phyloP scores from a whole-genome alignment of 306 rosid species.

The Abrus pulchellus region DNA sequence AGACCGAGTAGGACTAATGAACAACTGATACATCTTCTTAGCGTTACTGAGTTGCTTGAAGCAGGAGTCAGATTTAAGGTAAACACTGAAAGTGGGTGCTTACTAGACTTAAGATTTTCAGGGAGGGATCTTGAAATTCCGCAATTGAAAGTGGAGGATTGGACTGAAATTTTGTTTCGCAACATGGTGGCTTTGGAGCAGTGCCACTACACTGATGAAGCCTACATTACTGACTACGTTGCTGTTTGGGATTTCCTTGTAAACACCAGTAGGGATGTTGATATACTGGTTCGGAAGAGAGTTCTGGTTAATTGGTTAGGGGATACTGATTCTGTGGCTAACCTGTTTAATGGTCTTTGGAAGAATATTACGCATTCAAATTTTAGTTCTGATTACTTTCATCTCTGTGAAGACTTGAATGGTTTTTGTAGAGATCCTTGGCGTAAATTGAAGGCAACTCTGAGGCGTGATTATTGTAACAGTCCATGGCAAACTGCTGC shows the following conservation, averaged over 20 bases:
- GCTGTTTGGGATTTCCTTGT: constrained; percentile 42
- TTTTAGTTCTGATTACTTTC: constrained; percentile 17
- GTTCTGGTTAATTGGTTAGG: constrained; percentile 43
- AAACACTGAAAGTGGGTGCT: neutral
- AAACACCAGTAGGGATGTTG: constrained; percentile 45
- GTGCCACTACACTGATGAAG: constrained; percentile 32
- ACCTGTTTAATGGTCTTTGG: constrained; percentile 43
- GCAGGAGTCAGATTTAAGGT: constrained; percentile 47
- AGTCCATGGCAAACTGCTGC: constrained; percentile 51
- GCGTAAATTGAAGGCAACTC: constrained; percentile 43
- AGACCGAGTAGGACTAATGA: neutral
- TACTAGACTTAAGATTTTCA: constrained; percentile 45
- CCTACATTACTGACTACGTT: constrained; percentile 48
- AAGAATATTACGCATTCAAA: constrained; percentile 2
- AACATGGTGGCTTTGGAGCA: constrained; percentile 56
- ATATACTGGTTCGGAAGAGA: constrained; percentile 37
- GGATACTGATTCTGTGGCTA: constrained; percentile 46
- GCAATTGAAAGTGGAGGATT: constrained; percentile 39
- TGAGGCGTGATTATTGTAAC: constrained; percentile 50
- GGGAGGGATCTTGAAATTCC: constrained; percentile 49
- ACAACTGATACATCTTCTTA: neutral
- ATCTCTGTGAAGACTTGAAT: constrained; percentile 27
- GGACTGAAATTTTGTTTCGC: constrained; percentile 45
- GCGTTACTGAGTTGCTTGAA: constrained; percentile 47
- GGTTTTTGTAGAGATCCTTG: constrained; percentile 25